A percentile compares a stretch with the other conserved stretches of the same genome.
These are phyloP conservation scores for Cryptococcus sp. DNA, from an alignment of 1,284 basidiomycete genomes.

Conservation along the genomic window DNA sequence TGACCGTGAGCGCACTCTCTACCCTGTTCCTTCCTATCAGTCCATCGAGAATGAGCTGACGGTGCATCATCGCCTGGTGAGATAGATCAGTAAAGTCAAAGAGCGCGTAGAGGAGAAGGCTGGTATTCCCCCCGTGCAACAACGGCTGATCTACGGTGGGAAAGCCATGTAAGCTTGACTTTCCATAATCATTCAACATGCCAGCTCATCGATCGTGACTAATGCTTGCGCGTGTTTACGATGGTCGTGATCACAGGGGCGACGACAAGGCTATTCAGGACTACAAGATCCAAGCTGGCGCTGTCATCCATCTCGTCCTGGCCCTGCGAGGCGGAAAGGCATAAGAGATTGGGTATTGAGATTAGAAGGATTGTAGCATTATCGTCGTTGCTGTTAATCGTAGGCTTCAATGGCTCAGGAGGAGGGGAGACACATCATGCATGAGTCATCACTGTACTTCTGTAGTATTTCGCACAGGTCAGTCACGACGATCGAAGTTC, in stretches of 20 bases:
- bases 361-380: neutral
- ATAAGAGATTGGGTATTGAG: conserved; percentile 40
- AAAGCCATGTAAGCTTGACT: conserved; percentile 80
- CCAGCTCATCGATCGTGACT: neutral
- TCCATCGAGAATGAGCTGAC: too few species aligned
- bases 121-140: conserved; percentile 95
- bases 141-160: conserved; percentile 91
- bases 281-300: conserved; percentile 76
- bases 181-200: neutral
- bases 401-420: neutral
- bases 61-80: too few species aligned
- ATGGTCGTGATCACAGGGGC: conserved; percentile 54
- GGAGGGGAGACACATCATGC: neutral
- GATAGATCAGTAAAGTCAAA: conserved; percentile 92
- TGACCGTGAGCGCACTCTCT: conserved; percentile 65
- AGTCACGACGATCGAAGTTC: neutral
- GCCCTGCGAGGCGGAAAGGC: conserved; percentile 81
- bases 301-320: conserved; percentile 87
- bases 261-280: conserved; percentile 88
- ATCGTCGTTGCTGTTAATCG: too few species aligned
- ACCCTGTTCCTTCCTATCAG: neutral
- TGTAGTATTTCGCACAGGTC: neutral
- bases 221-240: neutral
- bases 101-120: conserved; percentile 99
- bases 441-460: neutral